Evolutionary conservation across 345 rosid genomes (phyloP).

Genomic region (Balakata baccata): DNA sequence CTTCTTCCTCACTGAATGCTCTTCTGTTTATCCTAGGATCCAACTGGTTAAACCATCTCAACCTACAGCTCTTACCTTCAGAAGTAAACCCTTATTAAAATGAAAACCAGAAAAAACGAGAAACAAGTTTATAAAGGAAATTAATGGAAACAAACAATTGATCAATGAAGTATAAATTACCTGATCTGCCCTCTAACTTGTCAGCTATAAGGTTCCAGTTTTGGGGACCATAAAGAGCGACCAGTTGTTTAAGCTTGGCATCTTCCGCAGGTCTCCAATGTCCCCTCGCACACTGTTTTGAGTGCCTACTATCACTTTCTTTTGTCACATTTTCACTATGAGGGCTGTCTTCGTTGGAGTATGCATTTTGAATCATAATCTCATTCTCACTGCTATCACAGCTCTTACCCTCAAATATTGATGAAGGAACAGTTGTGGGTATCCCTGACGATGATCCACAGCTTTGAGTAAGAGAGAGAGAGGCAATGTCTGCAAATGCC

Average conservation of each 20-base stretch:
- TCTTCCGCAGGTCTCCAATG: constrained; percentile 99
- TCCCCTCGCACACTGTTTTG: constrained; percentile 83
- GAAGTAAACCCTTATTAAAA: too few relatives aligned
- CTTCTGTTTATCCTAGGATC: constrained; percentile 92
- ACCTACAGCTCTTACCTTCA: constrained; percentile 89
- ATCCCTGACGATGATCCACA: constrained; percentile 17
- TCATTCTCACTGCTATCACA: constrained; percentile 35
- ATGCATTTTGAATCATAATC: constrained; percentile 17
- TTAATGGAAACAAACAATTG: too few relatives aligned
- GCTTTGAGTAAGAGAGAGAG: constrained; percentile 41
- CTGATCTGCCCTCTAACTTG: constrained; percentile 92
- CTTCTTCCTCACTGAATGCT: constrained; percentile 92
- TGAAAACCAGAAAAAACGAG: too few relatives aligned
- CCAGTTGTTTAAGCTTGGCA: constrained; percentile 83
- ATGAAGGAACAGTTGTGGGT: too few relatives aligned
- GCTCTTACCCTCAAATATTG: too few relatives aligned
- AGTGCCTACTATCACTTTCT: constrained; percentile 54
- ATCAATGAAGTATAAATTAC: constrained; percentile 29
- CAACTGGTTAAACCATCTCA: constrained; percentile 95
- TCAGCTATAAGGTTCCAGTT: constrained; percentile 98
- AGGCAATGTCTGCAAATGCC: constrained; percentile 45
- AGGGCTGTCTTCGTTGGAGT: constrained; percentile 28
- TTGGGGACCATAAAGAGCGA: constrained; percentile 88
- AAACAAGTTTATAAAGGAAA: too few relatives aligned
- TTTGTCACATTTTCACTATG: constrained; percentile 28